Evolutionary conservation across 1,139 yeast species (phyloP).

Genomic region (Arxiozyma telluris): DNA sequence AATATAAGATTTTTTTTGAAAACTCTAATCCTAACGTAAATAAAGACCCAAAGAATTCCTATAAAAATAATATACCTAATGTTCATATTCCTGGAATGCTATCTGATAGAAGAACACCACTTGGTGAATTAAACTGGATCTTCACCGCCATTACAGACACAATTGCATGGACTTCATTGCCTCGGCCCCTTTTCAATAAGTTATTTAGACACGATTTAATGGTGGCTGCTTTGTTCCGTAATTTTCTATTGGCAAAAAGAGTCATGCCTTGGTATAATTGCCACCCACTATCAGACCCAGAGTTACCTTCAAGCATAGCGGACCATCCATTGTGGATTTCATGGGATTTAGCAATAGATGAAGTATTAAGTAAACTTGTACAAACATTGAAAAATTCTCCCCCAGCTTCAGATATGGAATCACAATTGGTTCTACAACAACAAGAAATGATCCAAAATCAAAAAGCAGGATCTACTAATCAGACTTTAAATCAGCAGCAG

Average conservation of each 20-base stretch:
- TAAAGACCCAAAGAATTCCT: slow-evolving; percentile 18
- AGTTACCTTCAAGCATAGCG: slow-evolving; percentile 70
- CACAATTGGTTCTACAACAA: slow-evolving; percentile 22
- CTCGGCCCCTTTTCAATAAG: slow-evolving; percentile 80
- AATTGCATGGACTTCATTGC: slow-evolving; percentile 91
- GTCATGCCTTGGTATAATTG: slow-evolving; percentile 92
- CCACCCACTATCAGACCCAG: slow-evolving; percentile 92
- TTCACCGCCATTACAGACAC: slow-evolving; percentile 98
- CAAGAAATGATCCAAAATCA: slow-evolving; percentile 21
- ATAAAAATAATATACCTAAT: slow-evolving; percentile 36
- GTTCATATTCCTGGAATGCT: slow-evolving; percentile 80
- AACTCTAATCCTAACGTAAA: slow-evolving; percentile 22
- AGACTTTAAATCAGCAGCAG: slow-evolving; percentile 10
- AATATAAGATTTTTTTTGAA: slow-evolving; percentile 45
- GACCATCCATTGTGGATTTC: slow-evolving; percentile 96
- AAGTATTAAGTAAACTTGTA: slow-evolving; percentile 67
- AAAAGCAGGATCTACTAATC: not conserved
- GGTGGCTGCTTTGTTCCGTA: slow-evolving; percentile 93
- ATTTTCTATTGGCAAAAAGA: slow-evolving; percentile 82
- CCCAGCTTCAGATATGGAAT: slow-evolving; percentile 21
- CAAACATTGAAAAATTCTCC: slow-evolving; percentile 31
- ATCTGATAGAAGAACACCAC: slow-evolving; percentile 87
- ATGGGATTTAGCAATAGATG: slow-evolving; percentile 96
- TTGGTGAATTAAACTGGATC: slow-evolving; percentile 95
- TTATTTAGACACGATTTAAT: slow-evolving; percentile 90